phyloP scores from a whole-genome alignment of 345 rosid genomes.

The Firmiana major region DNA sequence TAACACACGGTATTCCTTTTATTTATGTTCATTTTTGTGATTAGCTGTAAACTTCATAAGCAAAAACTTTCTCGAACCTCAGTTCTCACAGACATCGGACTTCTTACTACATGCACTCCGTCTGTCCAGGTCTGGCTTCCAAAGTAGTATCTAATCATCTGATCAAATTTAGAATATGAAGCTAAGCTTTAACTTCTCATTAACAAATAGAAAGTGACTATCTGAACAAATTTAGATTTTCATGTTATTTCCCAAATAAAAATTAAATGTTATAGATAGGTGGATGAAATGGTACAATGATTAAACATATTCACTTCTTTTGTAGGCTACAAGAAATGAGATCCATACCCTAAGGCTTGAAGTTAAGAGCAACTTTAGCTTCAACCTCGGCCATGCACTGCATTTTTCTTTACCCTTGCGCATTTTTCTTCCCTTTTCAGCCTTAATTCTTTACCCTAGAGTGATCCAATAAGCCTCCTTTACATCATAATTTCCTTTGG shows the following conservation, averaged over 20 bases:
- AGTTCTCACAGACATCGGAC: constrained; percentile 3
- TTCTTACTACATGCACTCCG: background rate
- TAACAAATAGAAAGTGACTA: background rate
- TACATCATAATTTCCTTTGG: too few relatives aligned
- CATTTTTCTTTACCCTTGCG: too few relatives aligned
- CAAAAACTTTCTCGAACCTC: too few relatives aligned
- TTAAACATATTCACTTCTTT: constrained; percentile 16
- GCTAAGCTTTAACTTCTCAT: background rate
- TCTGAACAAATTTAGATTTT: background rate
- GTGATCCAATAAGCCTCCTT: too few relatives aligned
- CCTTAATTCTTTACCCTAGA: too few relatives aligned
- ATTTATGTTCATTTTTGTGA: too few relatives aligned
- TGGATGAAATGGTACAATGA: constrained; percentile 5
- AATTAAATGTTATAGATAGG: background rate
- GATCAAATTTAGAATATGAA: too few relatives aligned
- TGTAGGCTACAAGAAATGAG: background rate
- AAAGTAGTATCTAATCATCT: background rate
- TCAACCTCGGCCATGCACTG: background rate
- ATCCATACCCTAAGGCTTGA: constrained; percentile 7
- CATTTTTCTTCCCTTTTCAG: too few relatives aligned
- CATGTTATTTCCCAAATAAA: background rate
- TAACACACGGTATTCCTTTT: too few relatives aligned
- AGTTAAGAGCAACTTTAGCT: background rate
- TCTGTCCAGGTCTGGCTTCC: constrained; percentile 18
- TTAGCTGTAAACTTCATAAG: too few relatives aligned